Percentiles rank a stretch among this genome's conserved stretches.
These are phyloP conservation scores for Margaritispora aquatica DNA, from an alignment of 495 filamentous ascomycete genomes.

Conservation along the genomic window DNA sequence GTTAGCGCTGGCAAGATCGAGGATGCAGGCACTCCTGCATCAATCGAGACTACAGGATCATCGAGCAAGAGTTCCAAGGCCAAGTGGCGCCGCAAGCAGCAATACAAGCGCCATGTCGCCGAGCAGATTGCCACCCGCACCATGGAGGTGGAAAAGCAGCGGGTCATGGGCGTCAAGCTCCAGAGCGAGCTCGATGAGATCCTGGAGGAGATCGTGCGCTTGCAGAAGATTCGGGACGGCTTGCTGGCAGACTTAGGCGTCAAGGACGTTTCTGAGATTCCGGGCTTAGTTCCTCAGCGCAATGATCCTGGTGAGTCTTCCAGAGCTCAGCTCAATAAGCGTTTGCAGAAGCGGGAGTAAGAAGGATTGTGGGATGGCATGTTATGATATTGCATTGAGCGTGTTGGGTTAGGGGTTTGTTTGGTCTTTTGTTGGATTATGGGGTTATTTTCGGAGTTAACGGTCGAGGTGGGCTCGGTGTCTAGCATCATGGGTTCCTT, in stretches of 20 bases:
- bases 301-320: background rate
- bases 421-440: no score
- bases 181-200: background rate
- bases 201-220: background rate
- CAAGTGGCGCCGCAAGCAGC: background rate
- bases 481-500: no score
- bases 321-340: background rate
- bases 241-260: background rate
- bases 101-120: background rate
- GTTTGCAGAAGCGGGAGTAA: background rate
- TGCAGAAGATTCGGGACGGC: background rate
- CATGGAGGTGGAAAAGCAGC: background rate
- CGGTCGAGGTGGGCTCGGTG: no score
- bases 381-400: background rate
- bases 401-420: background rate
- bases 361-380: background rate
- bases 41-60: no score
- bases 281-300: background rate
- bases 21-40: no score
- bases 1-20: no score
- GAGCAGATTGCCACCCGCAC: background rate
- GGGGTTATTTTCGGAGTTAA: no score
- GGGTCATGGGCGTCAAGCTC: background rate
- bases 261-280: conserved; percentile 1
- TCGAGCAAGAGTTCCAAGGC: no score